Evolutionary conservation across 2,329 filamentous ascomycete species (phyloP), one percentile per base, ranked within the genome.

Genomic region (Fusarium protoensiforme): DNA sequence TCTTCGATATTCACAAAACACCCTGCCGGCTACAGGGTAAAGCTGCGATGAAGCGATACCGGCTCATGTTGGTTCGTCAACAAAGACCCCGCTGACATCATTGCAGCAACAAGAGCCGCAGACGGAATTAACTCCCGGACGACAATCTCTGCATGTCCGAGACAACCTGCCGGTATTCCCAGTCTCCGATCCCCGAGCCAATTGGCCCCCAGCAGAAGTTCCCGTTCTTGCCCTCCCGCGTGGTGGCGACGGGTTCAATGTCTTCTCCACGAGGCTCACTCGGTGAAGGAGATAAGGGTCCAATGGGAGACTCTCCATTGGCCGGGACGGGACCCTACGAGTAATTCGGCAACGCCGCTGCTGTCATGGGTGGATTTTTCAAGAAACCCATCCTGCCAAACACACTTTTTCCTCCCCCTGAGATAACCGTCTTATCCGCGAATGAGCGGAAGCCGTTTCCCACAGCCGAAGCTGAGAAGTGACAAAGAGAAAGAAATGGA

Each of bases 281-380:
- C 29, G 14, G 60, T 18, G 24, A 46, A 36, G 18, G 36, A 62
- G 33, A 54, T 41, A 54, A 38, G 35, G 13, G 31, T 27, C 61
- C 39, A 64, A 64, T 20, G 16, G 24, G 39, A 22, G 31, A 20
- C 18, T 43, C 8, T 24, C 64, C 11, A 72, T 72, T 74, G 64
- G 72, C 18, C 36, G 27, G n/a, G 51, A 43, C 38, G 38, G 61
- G 46, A 20, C 53, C 61, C 36, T 43, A 22, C 61, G 68, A 74
- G 68, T 74, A 74, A 74, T 74, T 46, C 65, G 39, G 38, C 48
- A 61, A 62, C 27, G 58, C 68, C 67, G 46, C 31, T 22, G 29
- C 48, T 69, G 68, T 72, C 72, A 74, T 69, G 56, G 24, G 72
- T 72, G 65, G 65, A n/a, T 43, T 72, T 74, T 60, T 64, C 46